phyloP scores from a whole-genome alignment of 768 basidiomycete genomes.

The Boletales sp. region DNA sequence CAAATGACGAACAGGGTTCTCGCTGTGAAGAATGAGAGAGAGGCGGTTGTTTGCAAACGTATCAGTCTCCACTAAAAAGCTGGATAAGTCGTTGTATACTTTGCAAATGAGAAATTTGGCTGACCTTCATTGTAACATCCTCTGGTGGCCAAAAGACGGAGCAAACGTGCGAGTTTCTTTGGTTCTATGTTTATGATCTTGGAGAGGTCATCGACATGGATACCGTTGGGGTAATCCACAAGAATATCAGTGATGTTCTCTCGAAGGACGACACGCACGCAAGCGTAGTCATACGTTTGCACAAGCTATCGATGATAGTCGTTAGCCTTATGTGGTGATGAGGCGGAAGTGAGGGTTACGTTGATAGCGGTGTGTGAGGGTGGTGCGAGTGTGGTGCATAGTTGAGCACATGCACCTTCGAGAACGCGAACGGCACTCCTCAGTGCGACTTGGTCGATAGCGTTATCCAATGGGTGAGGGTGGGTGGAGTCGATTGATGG shows the following conservation, averaged over 20 bases:
- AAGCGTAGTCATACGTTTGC: constrained; percentile 27
- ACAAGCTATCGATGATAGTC: constrained; percentile 13
- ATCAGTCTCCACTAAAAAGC: constrained; percentile 24
- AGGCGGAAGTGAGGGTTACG: constrained; percentile 13
- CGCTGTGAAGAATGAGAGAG: constrained; percentile 21
- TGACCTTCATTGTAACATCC: constrained; percentile 32
- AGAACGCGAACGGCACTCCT: constrained; percentile 25
- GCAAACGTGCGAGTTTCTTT: constrained; percentile 27
- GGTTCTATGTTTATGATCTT: constrained; percentile 17
- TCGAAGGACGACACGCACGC: constrained; percentile 23
- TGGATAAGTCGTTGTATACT: background rate
- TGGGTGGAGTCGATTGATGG: constrained; percentile 34
- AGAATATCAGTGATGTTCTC: constrained; percentile 30
- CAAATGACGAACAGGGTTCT: constrained; percentile 22
- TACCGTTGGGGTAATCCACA: constrained; percentile 24
- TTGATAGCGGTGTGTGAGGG: constrained; percentile 33
- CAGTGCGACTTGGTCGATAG: constrained; percentile 19
- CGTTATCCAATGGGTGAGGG: constrained; percentile 34
- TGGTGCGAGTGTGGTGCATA: constrained; percentile 33
- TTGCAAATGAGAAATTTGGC: background rate
- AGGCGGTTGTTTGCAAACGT: constrained; percentile 36
- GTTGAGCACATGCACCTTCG: constrained; percentile 36
- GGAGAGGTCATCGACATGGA: constrained; percentile 29
- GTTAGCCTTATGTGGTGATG: background rate
- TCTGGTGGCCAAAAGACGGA: constrained; percentile 28